phyloP scores from a whole-genome alignment of 2,329 filamentous ascomycete species.

The Diaporthe longicolla region DNA sequence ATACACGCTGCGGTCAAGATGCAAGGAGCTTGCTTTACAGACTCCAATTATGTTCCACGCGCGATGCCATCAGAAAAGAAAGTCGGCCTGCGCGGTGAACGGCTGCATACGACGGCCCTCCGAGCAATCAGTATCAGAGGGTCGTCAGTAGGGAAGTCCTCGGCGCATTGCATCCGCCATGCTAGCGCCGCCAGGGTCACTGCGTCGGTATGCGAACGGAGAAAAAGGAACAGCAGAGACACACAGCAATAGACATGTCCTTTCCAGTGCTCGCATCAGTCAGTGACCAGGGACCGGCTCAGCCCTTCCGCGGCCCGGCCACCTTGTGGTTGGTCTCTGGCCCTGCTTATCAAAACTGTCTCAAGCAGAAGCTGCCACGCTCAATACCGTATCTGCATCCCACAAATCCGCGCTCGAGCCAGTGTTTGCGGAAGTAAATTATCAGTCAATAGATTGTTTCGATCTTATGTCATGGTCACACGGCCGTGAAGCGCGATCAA shows the following conservation, averaged over 20 bases:
- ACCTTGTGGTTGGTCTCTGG: constrained; percentile 15
- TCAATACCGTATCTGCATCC: constrained; percentile 27
- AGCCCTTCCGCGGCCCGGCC: constrained; percentile 31
- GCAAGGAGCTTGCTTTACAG: constrained; percentile 11
- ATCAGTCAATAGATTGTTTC: constrained; percentile 32
- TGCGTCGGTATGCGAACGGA: constrained; percentile 32
- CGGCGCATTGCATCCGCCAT: constrained; percentile 16
- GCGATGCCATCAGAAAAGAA: not conserved
- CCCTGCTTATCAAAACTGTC: constrained; percentile 32
- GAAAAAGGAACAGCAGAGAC: constrained; percentile 28
- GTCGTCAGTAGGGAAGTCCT: constrained; percentile 1
- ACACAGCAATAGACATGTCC: constrained; percentile 1
- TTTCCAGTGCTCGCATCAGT: not conserved
- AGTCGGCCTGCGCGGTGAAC: not conserved
- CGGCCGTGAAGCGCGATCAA: constrained; percentile 28
- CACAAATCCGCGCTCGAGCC: constrained; percentile 32
- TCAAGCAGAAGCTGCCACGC: constrained; percentile 32
- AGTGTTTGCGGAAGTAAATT: constrained; percentile 20
- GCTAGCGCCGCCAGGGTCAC: constrained; percentile 29
- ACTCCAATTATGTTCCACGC: not conserved
- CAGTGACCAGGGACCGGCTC: constrained; percentile 32
- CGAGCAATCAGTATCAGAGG: not conserved
- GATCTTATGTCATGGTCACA: constrained; percentile 35
- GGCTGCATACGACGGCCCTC: constrained; percentile 8
- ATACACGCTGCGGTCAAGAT: constrained; percentile 7